Evolutionary conservation across 441 rosid species (phyloP), one percentile per base, ranked within the genome.

Genomic region (Eruca vesicaria): DNA sequence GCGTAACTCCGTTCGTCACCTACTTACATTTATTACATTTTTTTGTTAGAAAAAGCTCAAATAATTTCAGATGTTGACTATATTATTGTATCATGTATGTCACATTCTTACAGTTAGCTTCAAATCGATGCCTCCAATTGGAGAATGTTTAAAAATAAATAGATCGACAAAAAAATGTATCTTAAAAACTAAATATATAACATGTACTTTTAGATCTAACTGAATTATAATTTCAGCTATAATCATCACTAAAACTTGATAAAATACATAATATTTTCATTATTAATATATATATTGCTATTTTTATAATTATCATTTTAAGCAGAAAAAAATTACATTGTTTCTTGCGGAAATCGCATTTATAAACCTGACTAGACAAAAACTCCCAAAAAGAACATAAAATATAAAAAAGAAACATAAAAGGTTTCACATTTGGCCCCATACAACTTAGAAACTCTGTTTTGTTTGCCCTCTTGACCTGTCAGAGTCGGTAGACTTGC

Each of bases 1-100:
- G 80, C 80, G 80, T 77, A 77, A 50, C 3, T 53, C 48, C 5
- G 18, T 68, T 35, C 50, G 63, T 60, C 68, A 50, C 38, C 64
- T 36, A 71, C 52, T 66, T 66, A 8, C 65, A 71, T 59, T 77
- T 36, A 66, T 10, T 15, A 20, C 9, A 10, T 35, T 48, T 12
- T 26, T 11, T 29, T 19, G 58, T 18, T 50, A 71, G 68, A 58
- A 70, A 56, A 15, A 2, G 1, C 15, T 63, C 48, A 64, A 70
- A 76, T 7, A 19, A 55, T 11, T 52, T 53, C 58, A 20, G 26
- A 50, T 6, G 18, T 63, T 69, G 70, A 69, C 66, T 69, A 15
- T 5, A 66, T 74, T 9, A 7, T 53, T 36, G 43, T 9, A 56
- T 32, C 75, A 63, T 69, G 61, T 12, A 63, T 69, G 71, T 76